These are phyloP conservation scores for Zostera marina DNA, from an alignment of 116 monocot species.

Conservation along the genomic window DNA sequence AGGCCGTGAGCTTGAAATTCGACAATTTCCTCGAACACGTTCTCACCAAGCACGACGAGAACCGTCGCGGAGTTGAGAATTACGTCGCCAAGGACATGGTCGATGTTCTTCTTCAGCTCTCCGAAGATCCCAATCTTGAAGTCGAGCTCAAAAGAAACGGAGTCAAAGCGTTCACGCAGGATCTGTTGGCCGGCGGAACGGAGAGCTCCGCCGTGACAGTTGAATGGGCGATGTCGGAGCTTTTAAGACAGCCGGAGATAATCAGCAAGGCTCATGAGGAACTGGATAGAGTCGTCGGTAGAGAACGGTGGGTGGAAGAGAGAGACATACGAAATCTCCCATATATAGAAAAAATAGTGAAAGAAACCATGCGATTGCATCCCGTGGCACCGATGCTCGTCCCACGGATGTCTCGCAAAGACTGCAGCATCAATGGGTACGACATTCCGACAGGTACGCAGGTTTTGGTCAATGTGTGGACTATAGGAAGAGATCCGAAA, in stretches of 20 bases:
- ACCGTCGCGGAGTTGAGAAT: background rate
- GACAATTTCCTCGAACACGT: constrained; percentile 21
- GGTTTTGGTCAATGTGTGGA: constrained; percentile 56
- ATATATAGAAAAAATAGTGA: constrained; percentile 45
- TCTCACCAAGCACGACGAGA: constrained; percentile 13
- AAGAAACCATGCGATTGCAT: constrained; percentile 68
- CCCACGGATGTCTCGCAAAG: constrained; percentile 39
- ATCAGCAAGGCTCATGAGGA: constrained; percentile 46
- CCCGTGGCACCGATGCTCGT: constrained; percentile 46
- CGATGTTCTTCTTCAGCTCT: background rate
- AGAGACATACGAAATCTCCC: constrained; percentile 43
- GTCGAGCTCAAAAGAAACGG: constrained; percentile 31
- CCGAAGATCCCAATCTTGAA: background rate
- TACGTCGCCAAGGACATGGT: background rate
- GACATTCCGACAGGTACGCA: constrained; percentile 40
- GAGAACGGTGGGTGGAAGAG: constrained; percentile 49
- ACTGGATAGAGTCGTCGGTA: constrained; percentile 57
- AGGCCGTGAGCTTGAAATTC: constrained; percentile 19
- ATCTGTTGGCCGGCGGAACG: constrained; percentile 50
- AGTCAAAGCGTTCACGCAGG: constrained; percentile 27
- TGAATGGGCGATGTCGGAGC: constrained; percentile 69
- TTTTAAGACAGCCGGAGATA: constrained; percentile 33
- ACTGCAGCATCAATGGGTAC: constrained; percentile 33
- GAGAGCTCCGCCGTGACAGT: constrained; percentile 60
- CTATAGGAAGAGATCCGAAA: constrained; percentile 41